Evolutionary conservation across 2,329 filamentous ascomycete species (phyloP).

Genomic region (Annulohypoxylon truncatum): DNA sequence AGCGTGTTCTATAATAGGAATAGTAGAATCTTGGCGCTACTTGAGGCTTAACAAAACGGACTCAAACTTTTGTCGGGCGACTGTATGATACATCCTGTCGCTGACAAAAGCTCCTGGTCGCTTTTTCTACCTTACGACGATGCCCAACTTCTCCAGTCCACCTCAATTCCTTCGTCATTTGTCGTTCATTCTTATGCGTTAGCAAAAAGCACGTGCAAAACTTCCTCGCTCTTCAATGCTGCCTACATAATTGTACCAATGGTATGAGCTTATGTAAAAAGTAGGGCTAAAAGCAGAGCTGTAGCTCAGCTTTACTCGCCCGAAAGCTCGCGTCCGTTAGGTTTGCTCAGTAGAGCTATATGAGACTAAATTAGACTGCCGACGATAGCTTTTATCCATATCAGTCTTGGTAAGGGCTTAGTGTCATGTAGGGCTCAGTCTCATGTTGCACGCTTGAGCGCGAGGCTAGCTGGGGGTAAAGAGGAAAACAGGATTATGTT

Average conservation of each 20-base stretch:
- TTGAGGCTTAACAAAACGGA: too few species aligned
- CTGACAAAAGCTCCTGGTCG: not conserved
- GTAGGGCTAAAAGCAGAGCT: not conserved
- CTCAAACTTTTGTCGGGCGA: too few species aligned
- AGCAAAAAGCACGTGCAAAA: not conserved
- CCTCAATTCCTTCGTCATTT: not conserved
- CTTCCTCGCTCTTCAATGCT: not conserved
- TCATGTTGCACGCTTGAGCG: slow-evolving; percentile 1
- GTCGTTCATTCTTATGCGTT: not conserved
- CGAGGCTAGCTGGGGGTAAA: not conserved
- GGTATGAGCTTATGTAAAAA: not conserved
- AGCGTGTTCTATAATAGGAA: too few species aligned
- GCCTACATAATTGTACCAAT: not conserved
- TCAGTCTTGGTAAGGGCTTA: slow-evolving; percentile 19
- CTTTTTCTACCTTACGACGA: not conserved
- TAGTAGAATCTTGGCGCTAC: too few species aligned
- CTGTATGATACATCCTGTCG: not conserved
- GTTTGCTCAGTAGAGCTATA: not conserved
- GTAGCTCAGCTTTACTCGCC: not conserved
- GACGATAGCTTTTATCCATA: not conserved
- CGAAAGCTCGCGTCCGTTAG: not conserved
- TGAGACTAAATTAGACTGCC: slow-evolving; percentile 6
- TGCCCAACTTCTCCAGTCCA: not conserved
- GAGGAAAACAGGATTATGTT: slow-evolving; percentile 6
- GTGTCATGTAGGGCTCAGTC: not conserved